These are phyloP conservation scores for Populus tremula DNA, from an alignment of 345 rosid species.

Conservation along the genomic window DNA sequence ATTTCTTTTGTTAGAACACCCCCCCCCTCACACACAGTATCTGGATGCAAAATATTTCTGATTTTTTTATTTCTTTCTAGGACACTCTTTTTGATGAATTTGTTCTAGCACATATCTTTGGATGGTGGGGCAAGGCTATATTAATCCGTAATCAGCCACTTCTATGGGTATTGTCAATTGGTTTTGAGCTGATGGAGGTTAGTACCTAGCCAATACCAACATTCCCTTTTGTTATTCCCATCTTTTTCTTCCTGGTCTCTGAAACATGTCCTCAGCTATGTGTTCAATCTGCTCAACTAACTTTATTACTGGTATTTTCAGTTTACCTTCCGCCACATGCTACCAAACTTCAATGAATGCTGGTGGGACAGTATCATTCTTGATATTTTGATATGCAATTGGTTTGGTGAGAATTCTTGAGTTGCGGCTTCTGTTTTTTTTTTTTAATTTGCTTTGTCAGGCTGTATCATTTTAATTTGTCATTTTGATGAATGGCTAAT, in stretches of 20 bases:
- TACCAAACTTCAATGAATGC: conserved; percentile 99
- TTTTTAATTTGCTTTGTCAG: not conserved
- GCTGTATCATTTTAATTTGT: not conserved
- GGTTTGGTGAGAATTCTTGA: conserved; percentile 78
- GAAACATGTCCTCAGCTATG: not conserved
- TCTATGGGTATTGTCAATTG: conserved; percentile 94
- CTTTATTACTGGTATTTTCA: conserved; percentile 33
- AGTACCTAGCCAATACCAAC: conserved; percentile 9
- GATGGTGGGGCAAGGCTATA: conserved; percentile 99
- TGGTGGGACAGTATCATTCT: conserved; percentile 99
- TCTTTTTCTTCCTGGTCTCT: not conserved
- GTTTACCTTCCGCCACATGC: conserved; percentile 96
- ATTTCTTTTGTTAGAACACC: conserved; percentile 55
- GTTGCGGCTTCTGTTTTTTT: not conserved
- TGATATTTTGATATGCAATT: conserved; percentile 93
- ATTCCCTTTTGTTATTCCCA: not conserved
- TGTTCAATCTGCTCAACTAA: conserved; percentile 6
- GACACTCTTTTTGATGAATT: conserved; percentile 92
- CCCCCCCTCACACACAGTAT: not conserved
- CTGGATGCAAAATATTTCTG: conserved; percentile 4
- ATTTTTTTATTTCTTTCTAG: conserved; percentile 36
- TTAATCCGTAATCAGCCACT: conserved; percentile 91
- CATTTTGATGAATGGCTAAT: not conserved
- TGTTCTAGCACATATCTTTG: conserved; percentile 94
- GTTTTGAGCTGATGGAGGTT: conserved; percentile 99